These are phyloP conservation scores for Trichoderma lentiforme DNA, from an alignment of 2,329 filamentous ascomycete genomes.

Conservation along the genomic window DNA sequence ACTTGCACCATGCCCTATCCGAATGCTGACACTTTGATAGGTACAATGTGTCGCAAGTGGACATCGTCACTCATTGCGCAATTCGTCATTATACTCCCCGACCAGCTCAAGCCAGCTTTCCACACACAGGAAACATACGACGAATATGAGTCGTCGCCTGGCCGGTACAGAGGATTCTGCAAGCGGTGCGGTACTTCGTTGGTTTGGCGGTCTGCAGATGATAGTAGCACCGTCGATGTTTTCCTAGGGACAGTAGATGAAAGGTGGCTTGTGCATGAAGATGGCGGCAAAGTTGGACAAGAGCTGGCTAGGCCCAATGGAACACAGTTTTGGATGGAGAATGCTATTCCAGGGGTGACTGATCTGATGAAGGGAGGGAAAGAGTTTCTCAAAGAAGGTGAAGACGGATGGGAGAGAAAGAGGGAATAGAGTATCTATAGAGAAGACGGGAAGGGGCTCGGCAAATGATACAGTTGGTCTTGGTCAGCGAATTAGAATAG, in stretches of 20 bases:
- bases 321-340: slow-evolving; percentile 16
- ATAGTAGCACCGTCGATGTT: neutral
- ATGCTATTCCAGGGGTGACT: neutral
- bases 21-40: neutral
- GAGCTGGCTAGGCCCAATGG: neutral
- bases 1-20: neutral
- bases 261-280: slow-evolving; percentile 4
- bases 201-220: slow-evolving; percentile 2
- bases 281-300: slow-evolving; percentile 8
- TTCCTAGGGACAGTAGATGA: slow-evolving; percentile 6
- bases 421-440: neutral
- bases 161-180: slow-evolving; percentile 7
- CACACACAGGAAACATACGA: neutral
- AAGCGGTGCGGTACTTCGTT: slow-evolving; percentile 8
- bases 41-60: slow-evolving; percentile 14
- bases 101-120: neutral
- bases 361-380: neutral
- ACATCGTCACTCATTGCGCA: slow-evolving; percentile 11
- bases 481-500: neutral
- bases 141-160: slow-evolving; percentile 3
- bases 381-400: neutral
- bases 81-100: slow-evolving; percentile 1
- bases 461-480: too few species aligned
- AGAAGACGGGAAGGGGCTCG: too few species aligned
- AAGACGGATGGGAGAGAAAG: slow-evolving; percentile 12